Percentiles rank a stretch among this genome's conserved stretches.
These are phyloP conservation scores for Nicotiana knightiana DNA, from an alignment of 257 asterid species.

Conservation along the genomic window DNA sequence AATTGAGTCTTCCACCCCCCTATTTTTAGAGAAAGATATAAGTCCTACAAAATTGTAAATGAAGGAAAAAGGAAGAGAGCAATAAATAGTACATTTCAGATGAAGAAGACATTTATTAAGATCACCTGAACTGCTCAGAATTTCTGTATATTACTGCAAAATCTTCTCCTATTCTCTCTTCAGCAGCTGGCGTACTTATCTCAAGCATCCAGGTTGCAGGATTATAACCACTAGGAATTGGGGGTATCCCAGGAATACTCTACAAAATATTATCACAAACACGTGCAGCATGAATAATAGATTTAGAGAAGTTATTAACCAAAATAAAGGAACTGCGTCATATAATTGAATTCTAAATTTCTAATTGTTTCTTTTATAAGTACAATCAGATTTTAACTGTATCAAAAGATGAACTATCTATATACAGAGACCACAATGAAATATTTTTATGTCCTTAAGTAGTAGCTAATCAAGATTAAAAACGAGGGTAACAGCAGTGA, in stretches of 20 bases:
- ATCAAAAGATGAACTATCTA: not conserved
- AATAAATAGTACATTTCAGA: not conserved
- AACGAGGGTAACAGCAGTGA: not conserved
- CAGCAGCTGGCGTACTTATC: constrained; percentile 65
- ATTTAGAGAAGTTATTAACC: not conserved
- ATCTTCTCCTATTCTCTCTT: constrained; percentile 53
- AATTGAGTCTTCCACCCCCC: constrained; percentile 74
- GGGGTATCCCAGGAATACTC: constrained; percentile 55
- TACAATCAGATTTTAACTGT: not conserved
- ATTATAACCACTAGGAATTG: constrained; percentile 61
- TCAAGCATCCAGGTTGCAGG: constrained; percentile 99
- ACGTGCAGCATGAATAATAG: constrained; percentile 5
- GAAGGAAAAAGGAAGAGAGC: constrained; percentile 2
- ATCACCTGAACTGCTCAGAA: constrained; percentile 59
- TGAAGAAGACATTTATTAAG: not conserved
- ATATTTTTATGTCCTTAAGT: not conserved
- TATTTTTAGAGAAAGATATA: constrained; percentile 15
- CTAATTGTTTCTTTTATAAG: not conserved
- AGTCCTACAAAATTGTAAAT: not conserved
- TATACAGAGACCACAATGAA: constrained; percentile 5
- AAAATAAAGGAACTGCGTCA: not conserved
- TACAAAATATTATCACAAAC: constrained; percentile 13
- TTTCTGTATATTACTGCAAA: constrained; percentile 52
- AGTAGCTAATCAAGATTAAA: not conserved
- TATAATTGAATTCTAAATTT: not conserved